These are phyloP conservation scores for Aspergillus sp. DNA, from an alignment of 2,329 filamentous ascomycete species.

Conservation along the genomic window DNA sequence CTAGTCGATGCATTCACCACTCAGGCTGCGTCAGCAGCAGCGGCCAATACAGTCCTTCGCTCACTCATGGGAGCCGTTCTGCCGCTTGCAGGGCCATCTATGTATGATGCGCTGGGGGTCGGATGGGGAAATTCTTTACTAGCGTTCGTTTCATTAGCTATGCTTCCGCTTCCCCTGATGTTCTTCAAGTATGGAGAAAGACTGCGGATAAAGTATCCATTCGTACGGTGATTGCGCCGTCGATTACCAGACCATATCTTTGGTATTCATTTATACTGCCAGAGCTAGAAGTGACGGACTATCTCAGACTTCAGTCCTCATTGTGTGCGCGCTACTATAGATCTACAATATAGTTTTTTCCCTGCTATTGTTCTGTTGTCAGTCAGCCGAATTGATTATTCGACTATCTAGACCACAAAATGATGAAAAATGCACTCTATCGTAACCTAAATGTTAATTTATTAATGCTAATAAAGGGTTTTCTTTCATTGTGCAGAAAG, in stretches of 20 bases:
- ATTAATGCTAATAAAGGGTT: no score
- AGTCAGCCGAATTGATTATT: no score
- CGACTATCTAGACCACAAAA: no score
- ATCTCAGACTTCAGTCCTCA: no score
- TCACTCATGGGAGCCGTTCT: constrained; percentile 59
- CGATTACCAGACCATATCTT: background rate
- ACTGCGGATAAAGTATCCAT: background rate
- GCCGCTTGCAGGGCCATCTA: constrained; percentile 58
- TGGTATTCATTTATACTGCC: no score
- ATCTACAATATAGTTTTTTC: no score
- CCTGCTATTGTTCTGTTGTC: no score
- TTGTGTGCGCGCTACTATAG: no score
- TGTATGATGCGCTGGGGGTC: constrained; percentile 49
- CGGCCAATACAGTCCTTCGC: constrained; percentile 56
- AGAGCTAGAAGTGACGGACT: no score
- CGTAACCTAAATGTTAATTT: no score
- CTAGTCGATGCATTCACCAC: constrained; percentile 56
- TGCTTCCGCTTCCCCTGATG: constrained; percentile 42
- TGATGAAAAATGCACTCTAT: no score
- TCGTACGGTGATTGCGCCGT: background rate
- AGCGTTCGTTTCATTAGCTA: constrained; percentile 53
- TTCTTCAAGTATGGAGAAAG: constrained; percentile 19
- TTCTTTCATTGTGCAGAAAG: no score
- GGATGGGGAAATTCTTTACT: constrained; percentile 57
- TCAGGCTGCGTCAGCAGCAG: constrained; percentile 52